Evolutionary conservation across 257 asterid genomes (phyloP), one percentile per base, ranked within the genome.

Genomic region (Penstemon davidsonii): DNA sequence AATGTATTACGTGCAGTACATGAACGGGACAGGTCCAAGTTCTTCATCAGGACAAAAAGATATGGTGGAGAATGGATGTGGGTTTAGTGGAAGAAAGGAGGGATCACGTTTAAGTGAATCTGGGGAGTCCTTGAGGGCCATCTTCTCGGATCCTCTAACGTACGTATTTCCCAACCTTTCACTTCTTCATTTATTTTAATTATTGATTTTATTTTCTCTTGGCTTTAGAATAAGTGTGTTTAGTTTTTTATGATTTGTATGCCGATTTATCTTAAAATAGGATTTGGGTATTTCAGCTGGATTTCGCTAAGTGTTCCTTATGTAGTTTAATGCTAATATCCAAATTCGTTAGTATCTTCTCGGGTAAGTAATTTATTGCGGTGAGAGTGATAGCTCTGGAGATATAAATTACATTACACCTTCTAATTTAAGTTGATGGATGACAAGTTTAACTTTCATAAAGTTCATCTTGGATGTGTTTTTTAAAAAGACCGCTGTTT

Each of bases 61-160:
- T 50, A 70, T 68, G 40, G 60, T 71, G 50, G 93, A 82, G 66
- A 82, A 79, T 65, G 95, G 86, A 10, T 86, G 85, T 73, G 92
- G 87, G n/a, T 81, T 80, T 75, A 84, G 96, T 64, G 96, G 92
- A 79, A 84, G 88, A 78, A 91, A 83, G 79, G 97, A 86, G 52
- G 78, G 74, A 38, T 74, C 73, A 1, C 79, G 61, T 77, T 70
- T 73, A 10, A 75, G 79, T 82, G 97, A 91, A 57, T 71, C 92
- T 0, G 84, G 85, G 81, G 95, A 90, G 67, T 76, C 96, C 0
- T 76, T 94, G 80, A 91, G 95, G 80, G 76, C 81, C 51, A 87
- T 84, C 73, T 82, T 94, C 13, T 85, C 94, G 2, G 99, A 94
- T 80, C 97, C 97, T 68, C 50, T 94, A 18, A 85, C 96, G 97